Conservation (phyloP, 768 basidiomycete genomes). For the Lanmaoa pseudosensibilis region DNA sequence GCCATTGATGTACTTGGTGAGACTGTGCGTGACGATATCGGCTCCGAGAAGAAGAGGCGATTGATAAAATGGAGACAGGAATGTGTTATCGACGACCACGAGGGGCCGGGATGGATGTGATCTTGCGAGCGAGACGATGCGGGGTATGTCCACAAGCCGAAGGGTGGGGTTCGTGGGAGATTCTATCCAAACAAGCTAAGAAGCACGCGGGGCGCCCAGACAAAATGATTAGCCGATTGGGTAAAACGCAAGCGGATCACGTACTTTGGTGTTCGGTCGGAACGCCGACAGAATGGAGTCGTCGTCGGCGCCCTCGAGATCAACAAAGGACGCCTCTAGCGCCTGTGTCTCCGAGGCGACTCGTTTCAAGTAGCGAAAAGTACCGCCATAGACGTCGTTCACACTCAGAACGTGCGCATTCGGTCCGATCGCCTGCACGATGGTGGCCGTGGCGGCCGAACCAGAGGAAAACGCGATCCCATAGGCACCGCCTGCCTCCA, state of each 20-base stretch:
- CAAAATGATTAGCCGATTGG: background rate
- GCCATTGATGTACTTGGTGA: constrained; percentile 92
- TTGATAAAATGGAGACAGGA: constrained; percentile 88
- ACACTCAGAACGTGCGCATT: constrained; percentile 82
- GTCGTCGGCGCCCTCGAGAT: constrained; percentile 71
- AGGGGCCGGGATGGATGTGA: constrained; percentile 66
- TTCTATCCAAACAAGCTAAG: constrained; percentile 91
- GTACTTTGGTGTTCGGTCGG: constrained; percentile 76
- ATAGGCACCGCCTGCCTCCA: constrained; percentile 73
- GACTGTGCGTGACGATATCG: constrained; percentile 79
- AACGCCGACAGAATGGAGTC: constrained; percentile 65
- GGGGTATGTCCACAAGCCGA: constrained; percentile 76
- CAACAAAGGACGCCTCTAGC: constrained; percentile 73
- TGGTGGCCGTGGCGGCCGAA: constrained; percentile 80
- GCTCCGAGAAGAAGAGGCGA: constrained; percentile 85
- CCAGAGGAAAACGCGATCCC: constrained; percentile 86
- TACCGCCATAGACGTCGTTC: constrained; percentile 94
- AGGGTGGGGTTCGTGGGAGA: constrained; percentile 94
- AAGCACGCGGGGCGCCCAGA: background rate
- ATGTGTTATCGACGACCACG: constrained; percentile 92
- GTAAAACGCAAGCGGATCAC: constrained; percentile 15
- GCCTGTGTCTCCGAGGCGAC: constrained; percentile 66
- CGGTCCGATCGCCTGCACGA: constrained; percentile 72
- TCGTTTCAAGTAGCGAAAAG: constrained; percentile 76
- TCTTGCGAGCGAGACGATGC: constrained; percentile 64